A percentile compares a stretch with the other conserved stretches of the same genome.
phyloP scores from a whole-genome alignment of 2,329 filamentous ascomycete species.

The Sporothrix curviconia region DNA sequence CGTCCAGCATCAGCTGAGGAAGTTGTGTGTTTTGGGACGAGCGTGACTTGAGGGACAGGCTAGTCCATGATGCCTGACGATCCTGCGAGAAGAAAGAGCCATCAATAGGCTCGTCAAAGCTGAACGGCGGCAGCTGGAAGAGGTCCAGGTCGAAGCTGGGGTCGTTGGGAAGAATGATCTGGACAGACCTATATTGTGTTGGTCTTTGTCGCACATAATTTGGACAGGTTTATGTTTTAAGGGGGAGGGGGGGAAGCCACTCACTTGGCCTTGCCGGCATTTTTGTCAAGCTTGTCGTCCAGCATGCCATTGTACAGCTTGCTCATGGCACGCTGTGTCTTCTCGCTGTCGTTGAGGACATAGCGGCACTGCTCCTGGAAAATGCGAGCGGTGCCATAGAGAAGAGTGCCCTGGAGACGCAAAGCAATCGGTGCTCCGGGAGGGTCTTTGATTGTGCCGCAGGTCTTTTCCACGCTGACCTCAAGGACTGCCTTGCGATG shows the following conservation, averaged over 20 bases:
- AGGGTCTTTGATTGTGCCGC: constrained; percentile 74
- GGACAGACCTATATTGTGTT: constrained; percentile 52
- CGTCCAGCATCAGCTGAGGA: constrained; percentile 34
- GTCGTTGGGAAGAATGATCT: constrained; percentile 75
- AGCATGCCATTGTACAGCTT: constrained; percentile 65
- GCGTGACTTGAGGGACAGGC: constrained; percentile 15
- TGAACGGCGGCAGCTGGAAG: constrained; percentile 50
- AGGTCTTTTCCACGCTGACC: constrained; percentile 81
- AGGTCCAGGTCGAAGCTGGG: constrained; percentile 62
- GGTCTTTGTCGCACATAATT: not conserved
- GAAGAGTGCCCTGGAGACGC: constrained; percentile 79
- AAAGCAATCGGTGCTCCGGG: constrained; percentile 79
- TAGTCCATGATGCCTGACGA: constrained; percentile 19
- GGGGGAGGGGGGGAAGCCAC: constrained; percentile 20
- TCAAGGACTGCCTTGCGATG: constrained; percentile 80
- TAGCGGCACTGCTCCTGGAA: constrained; percentile 84
- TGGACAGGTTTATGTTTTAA: not conserved
- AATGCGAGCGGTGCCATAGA: constrained; percentile 79
- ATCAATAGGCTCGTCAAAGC: constrained; percentile 34
- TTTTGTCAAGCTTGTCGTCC: constrained; percentile 58
- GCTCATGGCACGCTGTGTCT: constrained; percentile 49
- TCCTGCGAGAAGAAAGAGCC: constrained; percentile 22
- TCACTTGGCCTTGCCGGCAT: constrained; percentile 67
- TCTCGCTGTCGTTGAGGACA: constrained; percentile 72
- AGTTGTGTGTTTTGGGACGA: constrained; percentile 34